Evolutionary conservation across 306 rosid genomes (phyloP).

Genomic region (Dalbergia cultrata): DNA sequence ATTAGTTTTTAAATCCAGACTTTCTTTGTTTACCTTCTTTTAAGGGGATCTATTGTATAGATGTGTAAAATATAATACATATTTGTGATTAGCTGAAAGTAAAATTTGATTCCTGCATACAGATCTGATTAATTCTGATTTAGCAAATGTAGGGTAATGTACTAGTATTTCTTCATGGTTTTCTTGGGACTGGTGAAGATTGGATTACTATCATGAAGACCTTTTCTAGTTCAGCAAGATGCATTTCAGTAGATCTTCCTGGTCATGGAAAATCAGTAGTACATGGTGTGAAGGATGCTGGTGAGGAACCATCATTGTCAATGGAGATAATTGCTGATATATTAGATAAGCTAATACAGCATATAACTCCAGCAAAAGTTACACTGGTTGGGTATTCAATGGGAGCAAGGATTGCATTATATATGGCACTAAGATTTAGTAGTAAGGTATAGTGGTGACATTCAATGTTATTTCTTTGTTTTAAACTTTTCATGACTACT

Average conservation of each 20-base stretch:
- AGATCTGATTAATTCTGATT: constrained; percentile 50
- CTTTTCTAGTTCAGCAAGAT: constrained; percentile 77
- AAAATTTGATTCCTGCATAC: constrained; percentile 33
- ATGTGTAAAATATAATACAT: constrained; percentile 32
- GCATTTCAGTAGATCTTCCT: constrained; percentile 93
- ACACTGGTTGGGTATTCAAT: constrained; percentile 88
- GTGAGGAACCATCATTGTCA: constrained; percentile 58
- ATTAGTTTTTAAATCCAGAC: constrained; percentile 36
- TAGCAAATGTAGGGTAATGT: constrained; percentile 74
- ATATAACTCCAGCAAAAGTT: constrained; percentile 69
- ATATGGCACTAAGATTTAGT: constrained; percentile 77
- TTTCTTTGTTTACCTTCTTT: background rate
- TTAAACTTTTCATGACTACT: constrained; percentile 1
- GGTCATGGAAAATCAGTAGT: constrained; percentile 82
- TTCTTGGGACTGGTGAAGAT: constrained; percentile 93
- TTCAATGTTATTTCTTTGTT: constrained; percentile 39
- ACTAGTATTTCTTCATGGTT: constrained; percentile 89
- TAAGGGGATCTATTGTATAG: constrained; percentile 22
- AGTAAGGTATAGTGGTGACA: constrained; percentile 61
- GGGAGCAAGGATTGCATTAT: constrained; percentile 93
- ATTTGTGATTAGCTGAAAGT: constrained; percentile 17
- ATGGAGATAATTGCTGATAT: constrained; percentile 70
- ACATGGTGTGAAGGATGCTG: constrained; percentile 44
- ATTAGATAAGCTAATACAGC: constrained; percentile 58
- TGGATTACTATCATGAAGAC: constrained; percentile 89